Conservation (phyloP, 2,329 filamentous ascomycete species). For the Apiospora pterosperma region DNA sequence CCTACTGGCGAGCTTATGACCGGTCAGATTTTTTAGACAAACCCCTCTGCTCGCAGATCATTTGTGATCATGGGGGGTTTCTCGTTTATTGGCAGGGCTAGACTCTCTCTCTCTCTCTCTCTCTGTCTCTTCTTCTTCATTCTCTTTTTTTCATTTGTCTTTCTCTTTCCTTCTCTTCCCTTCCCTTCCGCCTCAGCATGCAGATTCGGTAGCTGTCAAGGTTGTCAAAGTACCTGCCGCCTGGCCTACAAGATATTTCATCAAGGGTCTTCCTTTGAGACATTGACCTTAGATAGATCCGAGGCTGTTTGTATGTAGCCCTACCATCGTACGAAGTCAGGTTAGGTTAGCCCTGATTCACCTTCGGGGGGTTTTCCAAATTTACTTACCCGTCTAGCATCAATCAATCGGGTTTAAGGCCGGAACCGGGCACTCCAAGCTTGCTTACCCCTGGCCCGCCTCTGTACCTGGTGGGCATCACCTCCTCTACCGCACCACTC, state of each 20-base stretch:
- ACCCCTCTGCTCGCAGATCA: constrained; percentile 6
- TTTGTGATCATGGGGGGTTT: neutral
- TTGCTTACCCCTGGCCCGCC: neutral
- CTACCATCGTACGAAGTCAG: neutral
- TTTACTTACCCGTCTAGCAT: neutral
- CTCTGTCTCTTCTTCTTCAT: neutral
- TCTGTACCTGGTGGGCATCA: too few species aligned
- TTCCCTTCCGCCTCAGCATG: neutral
- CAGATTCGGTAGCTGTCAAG: neutral
- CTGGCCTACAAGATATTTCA: too few species aligned
- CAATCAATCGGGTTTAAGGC: neutral
- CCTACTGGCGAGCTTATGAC: neutral
- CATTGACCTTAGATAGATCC: neutral
- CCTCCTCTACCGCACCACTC: neutral
- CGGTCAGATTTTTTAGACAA: constrained; percentile 8
- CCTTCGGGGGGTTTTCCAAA: neutral
- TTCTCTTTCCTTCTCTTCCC: neutral
- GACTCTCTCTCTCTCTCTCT: neutral
- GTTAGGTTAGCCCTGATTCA: neutral
- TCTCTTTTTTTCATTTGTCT: neutral
- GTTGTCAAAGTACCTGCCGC: neutral
- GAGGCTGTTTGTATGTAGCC: neutral
- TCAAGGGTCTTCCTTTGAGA: neutral
- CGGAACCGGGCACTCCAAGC: neutral
- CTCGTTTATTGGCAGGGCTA: neutral